phyloP scores from a whole-genome alignment of 345 rosid species.

The Triadica sebifera region DNA sequence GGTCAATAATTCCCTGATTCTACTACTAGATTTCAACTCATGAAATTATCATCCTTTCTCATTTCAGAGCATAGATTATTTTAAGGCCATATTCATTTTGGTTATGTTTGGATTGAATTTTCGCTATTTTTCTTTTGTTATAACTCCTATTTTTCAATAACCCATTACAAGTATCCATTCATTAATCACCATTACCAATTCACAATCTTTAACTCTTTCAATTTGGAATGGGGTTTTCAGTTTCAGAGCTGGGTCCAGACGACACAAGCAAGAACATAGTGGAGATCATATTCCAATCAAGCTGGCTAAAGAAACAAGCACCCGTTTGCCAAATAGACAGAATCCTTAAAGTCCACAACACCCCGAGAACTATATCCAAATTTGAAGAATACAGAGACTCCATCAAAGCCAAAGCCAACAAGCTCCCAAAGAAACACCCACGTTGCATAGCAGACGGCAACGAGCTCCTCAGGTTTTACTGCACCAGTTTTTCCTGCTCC shows the following conservation, averaged over 20 bases:
- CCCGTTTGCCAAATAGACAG: conserved; percentile 67
- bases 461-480: conserved; percentile 67
- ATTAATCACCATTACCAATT: conserved; percentile 1
- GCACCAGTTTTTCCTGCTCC: conserved; percentile 53
- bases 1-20: too few species aligned
- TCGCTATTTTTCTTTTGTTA: too few species aligned
- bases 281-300: conserved; percentile 85
- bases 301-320: conserved; percentile 71
- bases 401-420: conserved; percentile 63
- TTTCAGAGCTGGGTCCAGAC: conserved; percentile 64
- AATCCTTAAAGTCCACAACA: conserved; percentile 73
- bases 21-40: too few species aligned
- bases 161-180: not conserved
- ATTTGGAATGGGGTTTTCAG: conserved; percentile 27
- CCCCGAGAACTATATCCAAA: conserved; percentile 56
- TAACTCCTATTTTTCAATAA: not conserved
- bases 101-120: too few species aligned
- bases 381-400: conserved; percentile 75
- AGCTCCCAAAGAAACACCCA: conserved; percentile 57
- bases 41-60: not conserved
- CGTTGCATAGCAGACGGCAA: conserved; percentile 84
- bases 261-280: conserved; percentile 88
- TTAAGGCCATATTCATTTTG: not conserved
- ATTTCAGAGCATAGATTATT: not conserved
- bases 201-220: not conserved